Evolutionary conservation across 2,329 filamentous ascomycete genomes (phyloP), one percentile per base, ranked within the genome.

Genomic region (Sordariomycetes sp.): DNA sequence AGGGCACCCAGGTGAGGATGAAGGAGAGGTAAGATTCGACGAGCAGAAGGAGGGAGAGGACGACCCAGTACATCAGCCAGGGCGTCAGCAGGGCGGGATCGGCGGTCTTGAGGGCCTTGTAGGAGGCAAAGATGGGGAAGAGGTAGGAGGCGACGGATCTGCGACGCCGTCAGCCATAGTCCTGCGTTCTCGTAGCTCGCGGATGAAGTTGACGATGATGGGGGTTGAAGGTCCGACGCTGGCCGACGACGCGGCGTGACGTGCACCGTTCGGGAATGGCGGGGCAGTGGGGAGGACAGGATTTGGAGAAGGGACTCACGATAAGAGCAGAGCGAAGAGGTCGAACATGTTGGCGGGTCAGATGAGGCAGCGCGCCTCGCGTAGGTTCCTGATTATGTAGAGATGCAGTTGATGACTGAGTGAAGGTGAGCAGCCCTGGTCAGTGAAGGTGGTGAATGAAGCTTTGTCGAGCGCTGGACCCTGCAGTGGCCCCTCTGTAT

Each of bases 41-140:
- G 41, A 92, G 74, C 37, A 88, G 70, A 48, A 80, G 76, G 55
- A 85, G 81, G 40, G 85, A 84, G 44, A 95, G 75, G 17, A 94
- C 86, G 40, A 94, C 86, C 83, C 90, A 98, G 72, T 96, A 98
- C 83, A 96, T 96, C 45, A 96, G 75, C 92, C 92, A 98, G 79
- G 90, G 90, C 43, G 86, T 86, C 39, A 95, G 72, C 54, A 93
- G 79, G 24, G 86, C 81, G 3, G 88, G 87, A 58, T 95, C 86
- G 34, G 83, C 82, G 12, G 86, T 88, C 63, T 92, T 90, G 53
- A 98, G 82, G 32, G 92, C 90, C 69, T 96, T 96, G 73, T 95
- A 96, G 43, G 90, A 94, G 46, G 90, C 88, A 64, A 94, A 96
- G 43, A 95, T 78, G 33, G 92, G 92, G 56, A 96, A 93, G 54